A percentile compares a stretch with the other conserved stretches of the same genome.
Conservation (phyloP, 352 stramenopile species). For the Aphanomyces euteiches region DNA sequence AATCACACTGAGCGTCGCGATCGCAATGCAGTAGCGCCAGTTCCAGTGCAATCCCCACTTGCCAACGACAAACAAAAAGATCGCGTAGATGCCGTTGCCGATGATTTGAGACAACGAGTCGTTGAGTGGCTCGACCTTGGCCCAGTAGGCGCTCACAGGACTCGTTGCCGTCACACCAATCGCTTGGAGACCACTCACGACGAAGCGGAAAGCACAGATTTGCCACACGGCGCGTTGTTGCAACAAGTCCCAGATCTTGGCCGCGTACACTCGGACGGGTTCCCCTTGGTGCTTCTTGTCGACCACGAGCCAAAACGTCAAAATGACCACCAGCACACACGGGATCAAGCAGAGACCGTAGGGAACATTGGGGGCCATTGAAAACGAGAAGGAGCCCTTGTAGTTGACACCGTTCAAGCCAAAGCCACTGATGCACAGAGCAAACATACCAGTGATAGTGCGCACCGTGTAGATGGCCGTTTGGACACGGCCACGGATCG, state of each 20-base stretch:
- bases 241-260: slow-evolving; percentile 46
- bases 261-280: slow-evolving; percentile 37
- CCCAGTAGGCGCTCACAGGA: slow-evolving; percentile 51
- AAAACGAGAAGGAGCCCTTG: neutral
- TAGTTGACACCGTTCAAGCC: neutral
- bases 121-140: slow-evolving; percentile 56
- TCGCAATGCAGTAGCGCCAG: slow-evolving; percentile 49
- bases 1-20: slow-evolving; percentile 53
- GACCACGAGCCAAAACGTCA: slow-evolving; percentile 37
- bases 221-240: slow-evolving; percentile 54
- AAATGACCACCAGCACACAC: neutral
- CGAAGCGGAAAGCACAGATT: slow-evolving; percentile 53
- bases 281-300: slow-evolving; percentile 39
- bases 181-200: slow-evolving; percentile 43
- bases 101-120: slow-evolving; percentile 47
- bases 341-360: slow-evolving; percentile 17
- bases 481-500: too few relatives aligned
- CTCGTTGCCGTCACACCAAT: slow-evolving; percentile 49
- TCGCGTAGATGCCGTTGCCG: slow-evolving; percentile 40
- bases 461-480: too few relatives aligned
- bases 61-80: slow-evolving; percentile 42
- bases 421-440: neutral
- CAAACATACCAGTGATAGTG: too few relatives aligned
- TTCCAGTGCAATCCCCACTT: slow-evolving; percentile 53
- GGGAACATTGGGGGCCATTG: neutral